Conservation (phyloP, 176 grass and related monocot genomes). For the Phragmites australis region DNA sequence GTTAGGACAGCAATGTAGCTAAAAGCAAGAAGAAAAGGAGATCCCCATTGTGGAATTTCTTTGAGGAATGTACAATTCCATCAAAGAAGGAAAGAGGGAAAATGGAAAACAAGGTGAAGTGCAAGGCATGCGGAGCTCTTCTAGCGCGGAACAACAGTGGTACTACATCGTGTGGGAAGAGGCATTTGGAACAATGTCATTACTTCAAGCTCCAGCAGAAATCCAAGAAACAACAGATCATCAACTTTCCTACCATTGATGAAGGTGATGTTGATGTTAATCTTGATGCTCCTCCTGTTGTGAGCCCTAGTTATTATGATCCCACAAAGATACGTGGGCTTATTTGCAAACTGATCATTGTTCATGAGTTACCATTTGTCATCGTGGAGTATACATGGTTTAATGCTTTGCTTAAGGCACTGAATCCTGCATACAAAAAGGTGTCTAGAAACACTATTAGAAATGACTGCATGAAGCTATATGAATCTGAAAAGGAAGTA, state of each 20-base stretch:
- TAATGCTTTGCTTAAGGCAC: neutral
- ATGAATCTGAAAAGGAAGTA: neutral
- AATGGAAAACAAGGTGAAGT: neutral
- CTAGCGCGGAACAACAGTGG: neutral
- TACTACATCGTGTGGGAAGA: neutral
- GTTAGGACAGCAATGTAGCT: too few species aligned
- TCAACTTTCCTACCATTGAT: neutral
- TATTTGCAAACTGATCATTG: neutral
- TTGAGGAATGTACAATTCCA: neutral
- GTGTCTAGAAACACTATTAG: neutral
- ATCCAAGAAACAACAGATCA: neutral
- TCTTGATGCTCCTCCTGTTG: too few species aligned
- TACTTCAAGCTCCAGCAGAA: neutral
- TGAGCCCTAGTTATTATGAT: neutral
- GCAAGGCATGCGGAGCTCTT: neutral
- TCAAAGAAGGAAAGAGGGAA: neutral
- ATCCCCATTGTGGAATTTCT: neutral
- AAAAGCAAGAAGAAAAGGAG: neutral
- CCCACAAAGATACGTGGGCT: neutral
- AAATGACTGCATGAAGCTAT: neutral
- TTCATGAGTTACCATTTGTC: neutral
- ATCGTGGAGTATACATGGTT: neutral
- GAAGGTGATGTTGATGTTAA: neutral
- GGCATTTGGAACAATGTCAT: neutral
- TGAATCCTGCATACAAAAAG: neutral